Conservation (phyloP, 768 basidiomycete species). For the Boletus subcaerulescens region DNA sequence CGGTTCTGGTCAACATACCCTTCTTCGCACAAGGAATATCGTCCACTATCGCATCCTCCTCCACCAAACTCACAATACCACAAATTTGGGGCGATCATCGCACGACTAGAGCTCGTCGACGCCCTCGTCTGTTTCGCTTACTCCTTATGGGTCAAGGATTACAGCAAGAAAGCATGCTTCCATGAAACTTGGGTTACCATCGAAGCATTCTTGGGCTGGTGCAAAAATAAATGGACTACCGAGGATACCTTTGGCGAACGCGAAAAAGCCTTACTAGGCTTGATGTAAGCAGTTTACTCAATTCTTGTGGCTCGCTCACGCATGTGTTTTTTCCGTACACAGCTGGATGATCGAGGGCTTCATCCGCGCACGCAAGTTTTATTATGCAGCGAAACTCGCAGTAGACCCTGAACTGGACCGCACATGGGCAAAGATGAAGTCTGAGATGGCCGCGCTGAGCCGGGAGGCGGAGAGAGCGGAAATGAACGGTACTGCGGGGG, state of each 20-base stretch:
- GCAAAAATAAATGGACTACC: conserved; percentile 62
- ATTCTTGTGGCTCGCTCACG: conserved; percentile 23
- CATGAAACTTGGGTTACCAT: conserved; percentile 67
- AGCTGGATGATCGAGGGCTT: conserved; percentile 81
- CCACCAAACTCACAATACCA: conserved; percentile 67
- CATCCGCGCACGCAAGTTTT: conserved; percentile 55
- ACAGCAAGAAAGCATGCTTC: conserved; percentile 51
- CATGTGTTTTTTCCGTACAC: conserved; percentile 25
- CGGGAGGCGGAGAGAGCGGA: conserved; percentile 37
- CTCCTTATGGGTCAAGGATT: conserved; percentile 77
- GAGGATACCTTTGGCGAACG: conserved; percentile 44
- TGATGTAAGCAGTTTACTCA: conserved; percentile 59
- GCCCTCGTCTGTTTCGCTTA: conserved; percentile 83
- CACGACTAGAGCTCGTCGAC: conserved; percentile 76
- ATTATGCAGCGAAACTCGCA: conserved; percentile 35
- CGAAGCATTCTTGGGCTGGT: conserved; percentile 67
- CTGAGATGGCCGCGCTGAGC: conserved; percentile 31
- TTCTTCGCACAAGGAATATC: conserved; percentile 60
- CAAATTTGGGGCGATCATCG: conserved; percentile 71
- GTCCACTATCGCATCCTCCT: conserved; percentile 61
- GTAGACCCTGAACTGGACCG: conserved; percentile 35
- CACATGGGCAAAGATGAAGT: conserved; percentile 33
- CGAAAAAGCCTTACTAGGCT: conserved; percentile 64
- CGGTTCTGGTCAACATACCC: conserved; percentile 75
- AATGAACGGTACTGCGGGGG: conserved; percentile 28